Evolutionary conservation across 1,284 basidiomycete species (phyloP), one percentile per base, ranked within the genome.

Genomic region (Fomitopsis schrenkii): DNA sequence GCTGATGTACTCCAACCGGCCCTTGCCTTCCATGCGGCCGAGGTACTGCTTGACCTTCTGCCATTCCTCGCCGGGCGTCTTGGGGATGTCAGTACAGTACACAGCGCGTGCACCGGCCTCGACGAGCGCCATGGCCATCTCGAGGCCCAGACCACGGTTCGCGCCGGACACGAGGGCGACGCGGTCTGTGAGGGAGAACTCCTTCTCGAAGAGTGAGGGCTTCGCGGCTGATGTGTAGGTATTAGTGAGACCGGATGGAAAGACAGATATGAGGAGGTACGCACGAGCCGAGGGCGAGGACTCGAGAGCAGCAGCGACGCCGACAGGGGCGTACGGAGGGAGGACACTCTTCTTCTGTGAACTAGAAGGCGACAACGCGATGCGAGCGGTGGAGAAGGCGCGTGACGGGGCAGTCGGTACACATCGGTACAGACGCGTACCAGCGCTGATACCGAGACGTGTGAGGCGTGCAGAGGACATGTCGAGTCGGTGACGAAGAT

Each of bases 91-190:
- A 36, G 94, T 73, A 68, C 89, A 92, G 72, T 92, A 91, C 0
- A 95, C 85, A 2, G 77, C 84, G 17, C 87, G 80, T 5, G 91
- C 90, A 55, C 91, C 92, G 2, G 86, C 86, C 76, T 95, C 93
- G 50, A 86, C 81, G 45, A 93, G 77, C 5, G 88, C 84, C 60
- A 93, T 79, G 30, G 91, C 91, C 83, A 92, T 89, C 74, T 93
- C 91, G 46, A 95, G 82, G 3, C 93, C 93, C 9, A 95, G 81
- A 1, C 93, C 93, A 55, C 93, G 82, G 68, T 91, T 91, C 3
- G 81, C 93, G 12, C 91, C 91, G 0, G 91, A 90, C 44, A 94
- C 85, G 62, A 94, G 79, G 41, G 84, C 88, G 15, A 92, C 90
- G 28, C 90, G 86, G 67, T 87, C 87, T 15, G 77, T 77, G 46